These are phyloP conservation scores for Phytophthora lateralis DNA, from an alignment of 352 stramenopile genomes.

Conservation along the genomic window DNA sequence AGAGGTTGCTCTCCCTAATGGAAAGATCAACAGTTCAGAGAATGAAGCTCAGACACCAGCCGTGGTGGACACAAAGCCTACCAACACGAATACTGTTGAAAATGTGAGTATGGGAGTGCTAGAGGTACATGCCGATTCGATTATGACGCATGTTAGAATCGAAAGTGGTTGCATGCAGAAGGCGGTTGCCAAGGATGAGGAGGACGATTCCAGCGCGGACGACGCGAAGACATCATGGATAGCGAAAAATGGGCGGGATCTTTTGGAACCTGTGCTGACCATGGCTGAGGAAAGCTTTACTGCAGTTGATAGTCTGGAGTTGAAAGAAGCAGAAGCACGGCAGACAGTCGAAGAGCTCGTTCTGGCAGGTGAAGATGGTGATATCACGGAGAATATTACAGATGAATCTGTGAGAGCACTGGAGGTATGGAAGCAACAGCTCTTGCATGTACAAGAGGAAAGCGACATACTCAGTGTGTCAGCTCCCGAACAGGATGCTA, in stretches of 20 bases:
- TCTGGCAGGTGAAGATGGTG: constrained; percentile 35
- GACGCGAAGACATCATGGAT: constrained; percentile 29
- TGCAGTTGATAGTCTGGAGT: constrained; percentile 64
- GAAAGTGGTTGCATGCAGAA: constrained; percentile 78
- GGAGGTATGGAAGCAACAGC: constrained; percentile 69
- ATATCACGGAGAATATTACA: constrained; percentile 39
- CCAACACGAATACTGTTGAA: constrained; percentile 14
- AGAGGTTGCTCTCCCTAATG: constrained; percentile 10
- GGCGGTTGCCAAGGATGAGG: constrained; percentile 30
- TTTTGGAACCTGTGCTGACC: constrained; percentile 62
- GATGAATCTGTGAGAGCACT: constrained; percentile 79
- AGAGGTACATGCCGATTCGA: constrained; percentile 45
- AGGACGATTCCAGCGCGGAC: constrained; percentile 27
- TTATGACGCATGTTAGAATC: constrained; percentile 71
- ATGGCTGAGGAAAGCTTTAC: constrained; percentile 74
- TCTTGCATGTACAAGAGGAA: constrained; percentile 64
- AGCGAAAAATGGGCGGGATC: constrained; percentile 34
- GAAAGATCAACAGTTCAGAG: constrained; percentile 2
- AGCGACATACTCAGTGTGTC: constrained; percentile 70
- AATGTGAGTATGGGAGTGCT: constrained; percentile 17
- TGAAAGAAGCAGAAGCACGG: constrained; percentile 65
- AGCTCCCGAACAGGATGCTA: constrained; percentile 57
- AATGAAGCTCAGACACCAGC: constrained; percentile 3
- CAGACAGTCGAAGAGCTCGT: constrained; percentile 70
- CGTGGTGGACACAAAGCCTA: constrained; percentile 9